Conservation (phyloP, 2,329 filamentous ascomycete genomes). For the Talaromyces marneffei region DNA sequence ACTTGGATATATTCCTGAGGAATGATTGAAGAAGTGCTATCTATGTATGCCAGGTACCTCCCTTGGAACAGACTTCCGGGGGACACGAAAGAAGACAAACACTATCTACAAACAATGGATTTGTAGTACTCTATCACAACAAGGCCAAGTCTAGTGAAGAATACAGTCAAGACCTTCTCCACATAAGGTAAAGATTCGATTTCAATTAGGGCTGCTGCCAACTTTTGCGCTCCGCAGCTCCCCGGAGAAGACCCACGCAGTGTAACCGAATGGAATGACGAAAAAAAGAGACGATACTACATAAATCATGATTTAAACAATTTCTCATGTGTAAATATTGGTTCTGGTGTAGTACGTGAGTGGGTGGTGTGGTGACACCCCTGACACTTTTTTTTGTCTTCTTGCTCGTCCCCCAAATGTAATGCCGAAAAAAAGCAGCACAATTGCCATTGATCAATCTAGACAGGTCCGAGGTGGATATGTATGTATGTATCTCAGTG, state of each 20-base stretch:
- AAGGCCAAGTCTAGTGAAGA: neutral
- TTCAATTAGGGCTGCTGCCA: constrained; percentile 15
- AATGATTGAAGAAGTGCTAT: neutral
- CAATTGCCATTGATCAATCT: neutral
- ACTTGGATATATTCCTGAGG: neutral
- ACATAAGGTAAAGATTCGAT: constrained; percentile 1
- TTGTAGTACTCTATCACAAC: neutral
- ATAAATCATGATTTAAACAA: constrained; percentile 1
- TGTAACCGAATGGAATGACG: neutral
- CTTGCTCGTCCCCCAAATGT: neutral
- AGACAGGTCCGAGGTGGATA: neutral
- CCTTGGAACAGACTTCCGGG: neutral
- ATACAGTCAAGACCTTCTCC: neutral
- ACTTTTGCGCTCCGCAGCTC: constrained; percentile 6
- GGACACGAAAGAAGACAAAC: neutral
- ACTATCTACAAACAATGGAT: neutral
- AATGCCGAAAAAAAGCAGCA: neutral
- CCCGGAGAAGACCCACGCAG: constrained; percentile 8
- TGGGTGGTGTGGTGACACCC: neutral
- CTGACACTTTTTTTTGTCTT: neutral
- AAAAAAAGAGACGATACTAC: neutral
- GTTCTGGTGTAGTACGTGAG: neutral
- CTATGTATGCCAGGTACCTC: neutral
- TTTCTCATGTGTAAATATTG: neutral
- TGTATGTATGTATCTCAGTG: constrained; percentile 2